phyloP scores from a whole-genome alignment of 352 stramenopile genomes.

The Phytophthora pistaciae region DNA sequence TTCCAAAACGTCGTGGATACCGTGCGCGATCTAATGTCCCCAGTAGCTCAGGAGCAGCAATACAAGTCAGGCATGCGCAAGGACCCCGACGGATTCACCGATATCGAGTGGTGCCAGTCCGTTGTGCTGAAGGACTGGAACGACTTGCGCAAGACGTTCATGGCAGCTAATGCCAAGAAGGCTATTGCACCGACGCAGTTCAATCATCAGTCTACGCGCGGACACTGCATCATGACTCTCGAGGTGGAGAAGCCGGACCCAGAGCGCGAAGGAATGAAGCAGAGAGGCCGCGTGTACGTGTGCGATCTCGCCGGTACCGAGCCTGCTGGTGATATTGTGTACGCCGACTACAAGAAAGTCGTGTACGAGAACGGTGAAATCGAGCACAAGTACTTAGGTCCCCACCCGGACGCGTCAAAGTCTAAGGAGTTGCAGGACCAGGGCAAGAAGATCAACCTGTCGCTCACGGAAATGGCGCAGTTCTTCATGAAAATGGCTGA shows the following conservation, averaged over 20 bases:
- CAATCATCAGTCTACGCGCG: slow-evolving; percentile 94
- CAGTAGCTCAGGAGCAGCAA: slow-evolving; percentile 92
- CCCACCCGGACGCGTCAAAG: slow-evolving; percentile 91
- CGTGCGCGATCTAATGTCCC: slow-evolving; percentile 95
- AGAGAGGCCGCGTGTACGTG: slow-evolving; percentile 93
- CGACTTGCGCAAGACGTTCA: slow-evolving; percentile 92
- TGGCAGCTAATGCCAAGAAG: slow-evolving; percentile 92
- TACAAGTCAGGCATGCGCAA: slow-evolving; percentile 97
- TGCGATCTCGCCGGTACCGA: slow-evolving; percentile 95
- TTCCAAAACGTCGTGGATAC: slow-evolving; percentile 98
- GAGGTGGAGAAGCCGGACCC: slow-evolving; percentile 95
- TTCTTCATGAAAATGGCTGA: slow-evolving; percentile 99
- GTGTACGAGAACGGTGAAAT: slow-evolving; percentile 92
- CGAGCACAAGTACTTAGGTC: slow-evolving; percentile 93
- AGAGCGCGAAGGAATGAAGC: slow-evolving; percentile 90
- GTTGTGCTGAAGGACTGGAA: slow-evolving; percentile 95
- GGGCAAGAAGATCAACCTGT: slow-evolving; percentile 97
- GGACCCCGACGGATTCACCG: slow-evolving; percentile 94
- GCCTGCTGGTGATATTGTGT: slow-evolving; percentile 94
- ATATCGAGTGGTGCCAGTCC: slow-evolving; percentile 95
- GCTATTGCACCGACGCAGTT: slow-evolving; percentile 95
- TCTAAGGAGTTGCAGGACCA: slow-evolving; percentile 96
- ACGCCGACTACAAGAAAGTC: slow-evolving; percentile 94
- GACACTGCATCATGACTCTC: slow-evolving; percentile 96
- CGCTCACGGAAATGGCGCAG: slow-evolving; percentile 95